Base-by-base conservation (phyloP, 805 yeast species). In the Wickerhamiella brachini region DNA sequence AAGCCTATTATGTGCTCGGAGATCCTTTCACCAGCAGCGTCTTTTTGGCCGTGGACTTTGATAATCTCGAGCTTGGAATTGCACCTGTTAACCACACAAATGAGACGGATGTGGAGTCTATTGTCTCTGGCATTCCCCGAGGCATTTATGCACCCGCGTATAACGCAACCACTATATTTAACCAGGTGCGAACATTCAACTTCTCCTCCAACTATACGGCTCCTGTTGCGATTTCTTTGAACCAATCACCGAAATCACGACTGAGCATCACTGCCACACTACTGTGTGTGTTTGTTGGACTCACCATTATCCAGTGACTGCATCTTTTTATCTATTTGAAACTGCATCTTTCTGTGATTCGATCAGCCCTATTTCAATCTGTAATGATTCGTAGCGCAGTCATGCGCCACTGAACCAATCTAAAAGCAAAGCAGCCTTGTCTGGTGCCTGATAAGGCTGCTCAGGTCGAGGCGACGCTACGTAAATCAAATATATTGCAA, bases 31-130 rank as follows among this genome's bases (percentile, higher is more conserved):
- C 85, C 54, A 71, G 85, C 52, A 72, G 76, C 34, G 81, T 81
- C 15, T 85, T 83, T 60, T 73, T 78, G 18, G 87, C 81, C n/a
- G 81, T 75, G 62, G 85, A 85, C 62, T 67, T 81, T 47, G 85
- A 80, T 31, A 74, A 74, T 56, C 65, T 64, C 47, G 71, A 76
- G 60, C 69, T 83, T 34, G 78, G 81, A 0, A 56, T 84, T 48
- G 87, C 82, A 9, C 77, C 74, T 51, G 59, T 53, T 42, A 55
- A 51, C 49, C 60, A 66, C 51, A 57, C 51, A 5, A 54, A 60
- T 34, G 57, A 54, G 4, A 38, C 51, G 10, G 51, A 51, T 21
- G 44, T 50, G n/a, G 47, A 39, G 6, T 20, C 51, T 1, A 53
- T 56, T 18, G 48, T 31, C 8, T 55, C 54, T 5, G 49, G 53